Evolutionary conservation across 2,329 filamentous ascomycete species (phyloP), one percentile per base, ranked within the genome.

Genomic region (Diaporthe humulicola): DNA sequence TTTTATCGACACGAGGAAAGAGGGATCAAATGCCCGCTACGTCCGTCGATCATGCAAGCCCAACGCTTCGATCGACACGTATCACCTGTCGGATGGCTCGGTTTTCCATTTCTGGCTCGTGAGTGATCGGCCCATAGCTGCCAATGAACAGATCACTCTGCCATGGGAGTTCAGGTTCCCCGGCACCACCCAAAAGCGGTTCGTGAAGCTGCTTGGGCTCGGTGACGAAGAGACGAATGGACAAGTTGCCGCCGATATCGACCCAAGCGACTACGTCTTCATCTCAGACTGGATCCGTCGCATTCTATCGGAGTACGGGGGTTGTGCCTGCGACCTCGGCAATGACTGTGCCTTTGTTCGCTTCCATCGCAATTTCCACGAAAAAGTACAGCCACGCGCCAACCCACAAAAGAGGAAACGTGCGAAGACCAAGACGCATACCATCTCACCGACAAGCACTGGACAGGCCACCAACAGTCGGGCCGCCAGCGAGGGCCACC

Each of bases 101-200:
- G 93, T 96, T 77, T 98, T 96, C 81, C 95, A 97, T 81, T 98
- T 98, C 83, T 98, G 96, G 90, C 93, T 98, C 77, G 91, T 98
- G 75, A 95, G 95, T 79, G 94, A 94, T 78, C 90, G 93, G 71
- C 89, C 93, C 50, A 95, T 98, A 73, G 84, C 88, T 22, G 87
- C 91, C 1, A 87, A 88, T 54, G 91, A 92, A 79, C 90, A 92
- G 79, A 91, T 90, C 79, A 94, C 87, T 36, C 90, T 88, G 78
- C 90, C 86, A 71, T 95, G 88, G 94, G 94, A 91, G 80, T 96
- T 88, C 84, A 90, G 83, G 77, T 89, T 89, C 78, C 90, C 86
- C 79, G 93, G 87, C 81, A 89, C 85, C 76, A 84, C 87, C 2
- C 86, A 86, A 71, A 82, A 84, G 5, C 87, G 90, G 42, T 90